Conservation (phyloP, 148 eudicot genomes). For the Mesembryanthemum crystallinum region DNA sequence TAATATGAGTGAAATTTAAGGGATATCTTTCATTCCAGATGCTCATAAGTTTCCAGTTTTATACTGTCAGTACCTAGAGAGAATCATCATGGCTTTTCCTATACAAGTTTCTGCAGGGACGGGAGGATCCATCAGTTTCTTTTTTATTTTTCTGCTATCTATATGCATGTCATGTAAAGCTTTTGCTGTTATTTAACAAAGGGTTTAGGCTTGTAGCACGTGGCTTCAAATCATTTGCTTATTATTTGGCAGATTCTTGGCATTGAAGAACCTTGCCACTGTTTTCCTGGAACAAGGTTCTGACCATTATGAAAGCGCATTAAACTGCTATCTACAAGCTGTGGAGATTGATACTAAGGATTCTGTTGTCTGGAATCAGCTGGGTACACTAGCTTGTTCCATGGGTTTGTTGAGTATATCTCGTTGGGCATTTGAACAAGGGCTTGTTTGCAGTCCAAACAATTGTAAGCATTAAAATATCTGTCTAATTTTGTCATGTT, state of each 20-base stretch:
- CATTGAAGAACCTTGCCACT: conserved; percentile 92
- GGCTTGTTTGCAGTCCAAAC: conserved; percentile 92
- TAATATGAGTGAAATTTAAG: neutral
- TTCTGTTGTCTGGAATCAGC: conserved; percentile 94
- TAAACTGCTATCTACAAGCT: conserved; percentile 92
- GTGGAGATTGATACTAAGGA: conserved; percentile 94
- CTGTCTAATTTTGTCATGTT: neutral
- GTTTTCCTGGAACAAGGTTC: conserved; percentile 91
- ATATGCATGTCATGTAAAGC: neutral
- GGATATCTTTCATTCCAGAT: neutral
- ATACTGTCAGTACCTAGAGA: neutral
- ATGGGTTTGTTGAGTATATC: conserved; percentile 89
- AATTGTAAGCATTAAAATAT: conserved; percentile 58
- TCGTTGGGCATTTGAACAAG: conserved; percentile 99
- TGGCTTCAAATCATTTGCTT: conserved; percentile 6
- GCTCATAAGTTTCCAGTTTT: neutral
- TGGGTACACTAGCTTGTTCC: conserved; percentile 89
- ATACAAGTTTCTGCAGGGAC: neutral
- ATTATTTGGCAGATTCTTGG: conserved; percentile 65
- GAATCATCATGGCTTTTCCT: neutral
- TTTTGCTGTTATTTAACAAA: neutral
- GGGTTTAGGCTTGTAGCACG: neutral
- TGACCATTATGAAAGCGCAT: conserved; percentile 62
- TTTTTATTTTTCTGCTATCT: neutral
- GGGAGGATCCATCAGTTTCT: neutral